Conservation (phyloP, 352 stramenopile genomes). For the Globisporangium cederbergense region DNA sequence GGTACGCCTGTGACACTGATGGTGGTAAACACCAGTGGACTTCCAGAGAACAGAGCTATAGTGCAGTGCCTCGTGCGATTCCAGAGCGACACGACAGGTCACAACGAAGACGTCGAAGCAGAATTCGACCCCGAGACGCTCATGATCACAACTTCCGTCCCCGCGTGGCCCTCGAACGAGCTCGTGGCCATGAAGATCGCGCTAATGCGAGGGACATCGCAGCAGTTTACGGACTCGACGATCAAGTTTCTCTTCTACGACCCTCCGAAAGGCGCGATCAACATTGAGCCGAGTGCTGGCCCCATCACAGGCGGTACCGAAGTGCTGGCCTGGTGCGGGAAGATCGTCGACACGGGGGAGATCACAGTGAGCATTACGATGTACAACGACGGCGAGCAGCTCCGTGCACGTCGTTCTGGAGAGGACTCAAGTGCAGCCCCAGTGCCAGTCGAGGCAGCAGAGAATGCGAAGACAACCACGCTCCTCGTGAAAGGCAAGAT, state of each 20-base stretch:
- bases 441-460: not conserved
- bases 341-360: conserved; percentile 65
- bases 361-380: conserved; percentile 51
- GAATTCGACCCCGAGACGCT: conserved; percentile 33
- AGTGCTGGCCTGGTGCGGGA: conserved; percentile 52
- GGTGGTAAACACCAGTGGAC: conserved; percentile 31
- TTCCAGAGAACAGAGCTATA: conserved; percentile 38
- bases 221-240: conserved; percentile 39
- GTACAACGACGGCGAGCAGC: conserved; percentile 11
- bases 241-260: conserved; percentile 76
- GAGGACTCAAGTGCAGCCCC: not conserved
- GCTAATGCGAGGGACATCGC: conserved; percentile 17
- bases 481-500: conserved; percentile 52
- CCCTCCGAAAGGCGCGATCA: conserved; percentile 57
- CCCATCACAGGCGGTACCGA: conserved; percentile 50
- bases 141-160: conserved; percentile 36
- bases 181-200: conserved; percentile 41
- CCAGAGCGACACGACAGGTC: conserved; percentile 27
- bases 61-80: conserved; percentile 50
- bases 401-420: not conserved
- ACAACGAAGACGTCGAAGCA: conserved; percentile 30
- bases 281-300: conserved; percentile 51
- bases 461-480: conserved; percentile 1
- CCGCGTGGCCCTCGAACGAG: conserved; percentile 56
- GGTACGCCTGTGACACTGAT: conserved; percentile 46